Evolutionary conservation across 1,284 basidiomycete genomes (phyloP), one percentile per base, ranked within the genome.

Genomic region (Rhodotorula sp.): DNA sequence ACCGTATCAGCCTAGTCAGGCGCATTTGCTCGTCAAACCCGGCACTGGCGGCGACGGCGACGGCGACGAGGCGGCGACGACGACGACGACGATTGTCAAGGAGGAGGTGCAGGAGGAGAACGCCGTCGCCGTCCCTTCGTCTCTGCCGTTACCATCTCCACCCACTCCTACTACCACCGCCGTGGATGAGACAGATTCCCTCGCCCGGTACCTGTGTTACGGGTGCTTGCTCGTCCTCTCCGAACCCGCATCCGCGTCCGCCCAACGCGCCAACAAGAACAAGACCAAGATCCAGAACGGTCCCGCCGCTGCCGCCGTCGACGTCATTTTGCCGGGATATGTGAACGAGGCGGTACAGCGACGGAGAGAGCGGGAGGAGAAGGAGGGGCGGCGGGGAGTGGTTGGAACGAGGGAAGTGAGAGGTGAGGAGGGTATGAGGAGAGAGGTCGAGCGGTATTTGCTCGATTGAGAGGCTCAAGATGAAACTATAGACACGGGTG

Each of bases 161-260:
- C n/a, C n/a, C n/a, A n/a, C n/a, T n/a, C n/a, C n/a, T n/a, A n/a
- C n/a, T n/a, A n/a, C n/a, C n/a, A n/a, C n/a, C n/a, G 21, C 19
- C 21, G n/a, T 19, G 19, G 60, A 23, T 7, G 47, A 26, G 19
- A 31, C 38, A 61, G 7, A 2, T 43, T 43, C 21, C 23, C 64
- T 74, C 15, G 65, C 73, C 0, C 26, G 26, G 26, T 60, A 70
- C 52, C 50, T 72, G 3, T 75, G 73, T 57, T 75, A 75, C 62
- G 66, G 62, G 21, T 75, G 73, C 62, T 59, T 75, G 23, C 63
- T 75, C 47, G 60, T 66, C 38, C 55, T 70, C 26, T 63, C 70
- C 26, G 67, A 69, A 45, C 64, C 48, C 47, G 8, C 31, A 2
- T n/a, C 21, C 21, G 45, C 16, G 26, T 15, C 43, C 15, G 43